phyloP scores from a whole-genome alignment of 495 filamentous ascomycete species.

The Daldinia caldariorum region DNA sequence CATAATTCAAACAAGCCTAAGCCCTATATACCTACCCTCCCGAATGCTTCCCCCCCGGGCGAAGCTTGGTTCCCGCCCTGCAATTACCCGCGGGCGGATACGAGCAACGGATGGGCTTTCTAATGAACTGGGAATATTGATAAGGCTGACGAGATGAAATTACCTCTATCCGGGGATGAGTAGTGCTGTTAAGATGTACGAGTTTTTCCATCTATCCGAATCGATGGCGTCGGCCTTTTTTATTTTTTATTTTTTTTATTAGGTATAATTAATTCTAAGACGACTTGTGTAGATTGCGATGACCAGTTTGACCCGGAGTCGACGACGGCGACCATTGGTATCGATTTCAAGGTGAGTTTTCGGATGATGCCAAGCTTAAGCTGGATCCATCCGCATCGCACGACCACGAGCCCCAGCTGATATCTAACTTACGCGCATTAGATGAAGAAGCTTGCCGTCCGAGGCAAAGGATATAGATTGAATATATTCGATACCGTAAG shows the following conservation, averaged over 20 bases:
- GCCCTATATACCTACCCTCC: too few relatives aligned
- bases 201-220: conserved; percentile 24
- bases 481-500: conserved; percentile 69
- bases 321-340: conserved; percentile 67
- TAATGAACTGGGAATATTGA: not conserved
- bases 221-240: not conserved
- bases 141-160: conserved; percentile 26
- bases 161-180: conserved; percentile 1
- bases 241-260: too few relatives aligned
- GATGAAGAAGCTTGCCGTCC: conserved; percentile 60
- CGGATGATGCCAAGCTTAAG: not conserved
- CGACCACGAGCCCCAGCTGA: not conserved
- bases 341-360: conserved; percentile 66
- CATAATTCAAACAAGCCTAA: not conserved
- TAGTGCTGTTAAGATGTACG: conserved; percentile 54
- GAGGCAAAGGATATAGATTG: conserved; percentile 64
- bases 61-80: not conserved
- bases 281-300: conserved; percentile 58
- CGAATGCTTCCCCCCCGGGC: not conserved
- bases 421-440: conserved; percentile 16
- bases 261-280: conserved; percentile 5
- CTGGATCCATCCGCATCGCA: not conserved
- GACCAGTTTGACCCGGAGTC: conserved; percentile 68
- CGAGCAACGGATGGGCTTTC: too few relatives aligned
- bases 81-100: not conserved